phyloP scores from a whole-genome alignment of 1,284 basidiomycete species.

The Malassezia furfur region DNA sequence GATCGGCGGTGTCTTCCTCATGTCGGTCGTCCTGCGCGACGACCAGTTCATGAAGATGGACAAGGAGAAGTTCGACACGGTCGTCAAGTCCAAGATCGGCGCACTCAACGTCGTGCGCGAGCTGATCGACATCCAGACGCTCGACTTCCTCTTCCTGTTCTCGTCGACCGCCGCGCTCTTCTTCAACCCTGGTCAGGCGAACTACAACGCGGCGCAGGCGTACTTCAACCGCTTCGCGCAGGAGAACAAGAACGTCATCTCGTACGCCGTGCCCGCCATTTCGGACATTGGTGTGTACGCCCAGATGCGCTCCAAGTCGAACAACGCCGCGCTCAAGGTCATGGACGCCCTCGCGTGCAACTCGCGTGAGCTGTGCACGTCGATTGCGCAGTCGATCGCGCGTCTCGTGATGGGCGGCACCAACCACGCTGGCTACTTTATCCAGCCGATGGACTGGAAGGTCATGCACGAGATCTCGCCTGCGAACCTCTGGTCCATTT shows the following conservation, averaged over 20 bases:
- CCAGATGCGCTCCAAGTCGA: constrained; percentile 10
- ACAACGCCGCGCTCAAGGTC: constrained; percentile 19
- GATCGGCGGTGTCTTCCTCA: constrained; percentile 18
- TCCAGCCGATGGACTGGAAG: constrained; percentile 18
- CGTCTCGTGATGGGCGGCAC: constrained; percentile 12
- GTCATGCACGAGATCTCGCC: constrained; percentile 18
- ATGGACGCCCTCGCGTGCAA: constrained; percentile 19
- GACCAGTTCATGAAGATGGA: constrained; percentile 19
- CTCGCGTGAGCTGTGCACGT: constrained; percentile 19
- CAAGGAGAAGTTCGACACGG: constrained; percentile 20
- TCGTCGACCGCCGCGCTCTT: constrained; percentile 19
- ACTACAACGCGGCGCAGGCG: constrained; percentile 20
- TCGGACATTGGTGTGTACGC: constrained; percentile 22
- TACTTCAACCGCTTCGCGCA: constrained; percentile 21
- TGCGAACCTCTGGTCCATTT: constrained; percentile 13
- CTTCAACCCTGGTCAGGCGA: constrained; percentile 21
- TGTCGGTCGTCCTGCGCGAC: constrained; percentile 19
- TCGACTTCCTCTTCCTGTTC: constrained; percentile 21
- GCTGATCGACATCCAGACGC: constrained; percentile 9
- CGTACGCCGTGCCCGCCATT: constrained; percentile 20
- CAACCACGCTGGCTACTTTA: constrained; percentile 19
- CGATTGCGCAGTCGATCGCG: constrained; percentile 10
- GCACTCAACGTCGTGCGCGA: constrained; percentile 16
- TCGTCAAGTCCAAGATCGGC: constrained; percentile 17
- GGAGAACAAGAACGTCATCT: constrained; percentile 16